These are phyloP conservation scores for Talaromyces sp. DNA, from an alignment of 2,329 filamentous ascomycete species.

Conservation along the genomic window DNA sequence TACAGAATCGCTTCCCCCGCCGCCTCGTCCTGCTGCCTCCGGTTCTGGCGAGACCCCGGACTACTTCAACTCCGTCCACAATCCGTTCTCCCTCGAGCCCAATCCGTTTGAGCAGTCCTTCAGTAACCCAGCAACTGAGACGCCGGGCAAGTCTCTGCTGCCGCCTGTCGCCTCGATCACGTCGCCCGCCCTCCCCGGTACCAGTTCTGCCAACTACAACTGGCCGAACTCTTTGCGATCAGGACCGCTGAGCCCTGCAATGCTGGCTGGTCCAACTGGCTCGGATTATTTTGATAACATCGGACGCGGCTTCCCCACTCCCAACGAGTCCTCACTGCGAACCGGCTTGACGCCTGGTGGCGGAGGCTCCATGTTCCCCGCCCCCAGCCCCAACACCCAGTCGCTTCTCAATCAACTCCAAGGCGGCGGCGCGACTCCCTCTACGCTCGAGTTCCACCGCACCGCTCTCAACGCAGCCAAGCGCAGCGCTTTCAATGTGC, in stretches of 20 bases:
- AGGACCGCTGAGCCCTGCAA: constrained; percentile 90
- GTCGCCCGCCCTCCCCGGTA: constrained; percentile 77
- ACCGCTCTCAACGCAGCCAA: constrained; percentile 79
- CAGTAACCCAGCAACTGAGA: constrained; percentile 59
- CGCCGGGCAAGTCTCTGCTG: constrained; percentile 74
- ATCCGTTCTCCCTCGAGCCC: constrained; percentile 62
- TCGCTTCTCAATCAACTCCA: constrained; percentile 74
- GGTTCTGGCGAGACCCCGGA: constrained; percentile 56
- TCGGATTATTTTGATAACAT: constrained; percentile 86
- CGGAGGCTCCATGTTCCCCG: constrained; percentile 95
- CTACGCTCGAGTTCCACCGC: constrained; percentile 89
- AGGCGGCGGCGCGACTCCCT: constrained; percentile 78
- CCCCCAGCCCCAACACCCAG: constrained; percentile 79
- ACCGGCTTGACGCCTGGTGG: constrained; percentile 91
- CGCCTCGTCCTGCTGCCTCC: constrained; percentile 55
- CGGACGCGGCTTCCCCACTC: constrained; percentile 81
- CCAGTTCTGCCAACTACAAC: constrained; percentile 64
- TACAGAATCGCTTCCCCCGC: constrained; percentile 58
- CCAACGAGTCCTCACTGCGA: constrained; percentile 90
- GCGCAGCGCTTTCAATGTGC: constrained; percentile 44
- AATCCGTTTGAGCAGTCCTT: constrained; percentile 98
- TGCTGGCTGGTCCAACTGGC: constrained; percentile 76
- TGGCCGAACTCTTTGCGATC: constrained; percentile 87
- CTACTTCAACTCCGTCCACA: constrained; percentile 61
- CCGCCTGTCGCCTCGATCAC: constrained; percentile 87